Conservation (phyloP, 2,329 filamentous ascomycete genomes). For the Cladophialophora psammophila region DNA sequence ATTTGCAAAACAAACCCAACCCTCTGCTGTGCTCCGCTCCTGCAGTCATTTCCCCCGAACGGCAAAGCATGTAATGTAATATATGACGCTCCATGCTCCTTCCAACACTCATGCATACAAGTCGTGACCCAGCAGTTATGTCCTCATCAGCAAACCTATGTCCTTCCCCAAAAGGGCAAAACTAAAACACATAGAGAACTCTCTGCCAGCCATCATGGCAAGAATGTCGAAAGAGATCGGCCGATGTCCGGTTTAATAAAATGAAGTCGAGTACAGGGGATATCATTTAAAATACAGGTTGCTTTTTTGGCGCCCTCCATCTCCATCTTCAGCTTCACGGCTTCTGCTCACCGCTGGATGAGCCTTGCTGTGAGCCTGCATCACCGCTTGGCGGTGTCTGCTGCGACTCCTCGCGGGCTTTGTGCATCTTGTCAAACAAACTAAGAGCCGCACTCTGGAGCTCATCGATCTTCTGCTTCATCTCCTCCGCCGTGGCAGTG, state of each 20-base stretch:
- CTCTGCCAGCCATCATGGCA: slow-evolving; percentile 23
- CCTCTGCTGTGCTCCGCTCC: background rate
- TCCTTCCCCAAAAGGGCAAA: slow-evolving; percentile 10
- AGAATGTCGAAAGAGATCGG: slow-evolving; percentile 8
- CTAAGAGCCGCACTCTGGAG: slow-evolving; percentile 94
- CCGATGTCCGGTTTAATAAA: slow-evolving; percentile 14
- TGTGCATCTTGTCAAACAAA: slow-evolving; percentile 99
- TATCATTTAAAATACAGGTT: slow-evolving; percentile 42
- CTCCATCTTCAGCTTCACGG: slow-evolving; percentile 53
- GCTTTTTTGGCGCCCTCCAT: slow-evolving; percentile 22
- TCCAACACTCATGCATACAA: slow-evolving; percentile 11
- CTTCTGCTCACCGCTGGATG: slow-evolving; percentile 43
- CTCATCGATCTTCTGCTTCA: slow-evolving; percentile 99
- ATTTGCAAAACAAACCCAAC: background rate
- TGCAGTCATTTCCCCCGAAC: background rate
- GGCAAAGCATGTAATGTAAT: slow-evolving; percentile 1
- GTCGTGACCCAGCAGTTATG: slow-evolving; percentile 24
- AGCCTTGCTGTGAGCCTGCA: slow-evolving; percentile 32
- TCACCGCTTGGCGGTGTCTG: slow-evolving; percentile 55
- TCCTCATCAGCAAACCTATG: slow-evolving; percentile 11
- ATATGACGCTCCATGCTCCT: background rate
- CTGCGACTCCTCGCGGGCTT: slow-evolving; percentile 75
- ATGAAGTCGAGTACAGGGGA: slow-evolving; percentile 39
- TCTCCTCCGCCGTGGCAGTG: slow-evolving; percentile 82
- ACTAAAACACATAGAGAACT: slow-evolving; percentile 21